Conservation (phyloP, 1,139 yeast genomes). For the Eremothecium gossypii region DNA sequence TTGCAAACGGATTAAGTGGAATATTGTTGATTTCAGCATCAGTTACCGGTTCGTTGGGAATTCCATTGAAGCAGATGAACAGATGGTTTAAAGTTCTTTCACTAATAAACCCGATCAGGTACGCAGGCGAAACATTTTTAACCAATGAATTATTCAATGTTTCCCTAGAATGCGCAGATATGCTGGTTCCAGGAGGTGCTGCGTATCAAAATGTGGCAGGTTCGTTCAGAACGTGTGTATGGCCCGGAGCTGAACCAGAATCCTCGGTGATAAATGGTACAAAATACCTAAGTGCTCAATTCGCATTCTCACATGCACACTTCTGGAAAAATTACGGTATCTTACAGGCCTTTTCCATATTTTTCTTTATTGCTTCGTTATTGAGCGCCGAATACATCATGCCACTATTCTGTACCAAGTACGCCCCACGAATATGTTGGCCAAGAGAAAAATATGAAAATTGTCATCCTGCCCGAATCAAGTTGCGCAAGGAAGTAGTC, state of each 20-base stretch:
- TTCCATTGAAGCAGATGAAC: constrained; percentile 44
- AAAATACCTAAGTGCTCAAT: constrained; percentile 31
- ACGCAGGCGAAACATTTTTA: constrained; percentile 42
- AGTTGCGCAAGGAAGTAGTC: constrained; percentile 6
- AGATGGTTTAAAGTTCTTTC: constrained; percentile 53
- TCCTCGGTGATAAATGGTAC: constrained; percentile 22
- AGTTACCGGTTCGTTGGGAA: constrained; percentile 44
- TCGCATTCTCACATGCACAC: constrained; percentile 31
- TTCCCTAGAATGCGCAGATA: constrained; percentile 27
- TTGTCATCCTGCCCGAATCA: constrained; percentile 7
- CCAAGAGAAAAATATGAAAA: constrained; percentile 35
- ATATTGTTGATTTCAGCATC: constrained; percentile 38
- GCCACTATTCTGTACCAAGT: constrained; percentile 20
- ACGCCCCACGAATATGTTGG: background rate
- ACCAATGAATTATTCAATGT: constrained; percentile 38
- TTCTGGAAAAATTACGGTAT: constrained; percentile 41
- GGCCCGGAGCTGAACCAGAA: constrained; percentile 27
- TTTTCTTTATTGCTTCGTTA: constrained; percentile 29
- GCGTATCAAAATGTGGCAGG: constrained; percentile 32
- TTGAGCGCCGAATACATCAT: constrained; percentile 29
- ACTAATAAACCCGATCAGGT: constrained; percentile 44
- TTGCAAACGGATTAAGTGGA: constrained; percentile 45
- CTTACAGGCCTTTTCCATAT: constrained; percentile 30
- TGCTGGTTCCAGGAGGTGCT: constrained; percentile 36
- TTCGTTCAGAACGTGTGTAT: constrained; percentile 35